phyloP scores from a whole-genome alignment of 169 alveolate genomes.

The Besnoitia besnoiti region DNA sequence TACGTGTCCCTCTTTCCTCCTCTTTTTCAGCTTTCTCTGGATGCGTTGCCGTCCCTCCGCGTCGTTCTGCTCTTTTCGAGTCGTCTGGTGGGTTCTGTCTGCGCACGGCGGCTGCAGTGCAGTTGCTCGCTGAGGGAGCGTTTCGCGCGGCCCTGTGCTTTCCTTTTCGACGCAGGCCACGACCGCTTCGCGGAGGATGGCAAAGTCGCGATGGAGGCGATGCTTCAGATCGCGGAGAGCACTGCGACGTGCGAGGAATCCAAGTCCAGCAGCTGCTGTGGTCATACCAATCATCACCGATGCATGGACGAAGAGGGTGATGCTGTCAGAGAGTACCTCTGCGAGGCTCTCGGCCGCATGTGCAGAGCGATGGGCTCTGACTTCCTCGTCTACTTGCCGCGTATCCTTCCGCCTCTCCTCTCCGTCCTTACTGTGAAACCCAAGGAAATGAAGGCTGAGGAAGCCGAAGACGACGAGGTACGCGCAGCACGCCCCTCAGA shows the following conservation, averaged over 20 bases:
- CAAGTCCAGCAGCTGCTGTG: neutral
- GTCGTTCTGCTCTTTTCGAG: neutral
- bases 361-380: slow-evolving; percentile 87
- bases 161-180: slow-evolving; percentile 4
- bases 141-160: neutral
- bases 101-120: neutral
- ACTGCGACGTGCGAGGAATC: neutral
- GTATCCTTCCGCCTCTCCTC: slow-evolving; percentile 81
- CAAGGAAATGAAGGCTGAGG: slow-evolving; percentile 30
- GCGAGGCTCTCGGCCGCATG: slow-evolving; percentile 88
- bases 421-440: slow-evolving; percentile 47
- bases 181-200: slow-evolving; percentile 44
- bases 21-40: neutral
- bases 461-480: slow-evolving; percentile 40
- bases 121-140: neutral
- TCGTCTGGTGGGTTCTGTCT: too few relatives aligned
- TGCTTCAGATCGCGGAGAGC: slow-evolving; percentile 37
- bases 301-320: slow-evolving; percentile 82
- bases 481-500: neutral
- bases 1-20: neutral
- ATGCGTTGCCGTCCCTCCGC: neutral
- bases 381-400: slow-evolving; percentile 88
- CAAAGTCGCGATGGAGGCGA: slow-evolving; percentile 46
- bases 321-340: slow-evolving; percentile 87
- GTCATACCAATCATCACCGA: neutral